phyloP scores from a whole-genome alignment of 768 basidiomycete genomes.

The Gelatoporia subvermispora region DNA sequence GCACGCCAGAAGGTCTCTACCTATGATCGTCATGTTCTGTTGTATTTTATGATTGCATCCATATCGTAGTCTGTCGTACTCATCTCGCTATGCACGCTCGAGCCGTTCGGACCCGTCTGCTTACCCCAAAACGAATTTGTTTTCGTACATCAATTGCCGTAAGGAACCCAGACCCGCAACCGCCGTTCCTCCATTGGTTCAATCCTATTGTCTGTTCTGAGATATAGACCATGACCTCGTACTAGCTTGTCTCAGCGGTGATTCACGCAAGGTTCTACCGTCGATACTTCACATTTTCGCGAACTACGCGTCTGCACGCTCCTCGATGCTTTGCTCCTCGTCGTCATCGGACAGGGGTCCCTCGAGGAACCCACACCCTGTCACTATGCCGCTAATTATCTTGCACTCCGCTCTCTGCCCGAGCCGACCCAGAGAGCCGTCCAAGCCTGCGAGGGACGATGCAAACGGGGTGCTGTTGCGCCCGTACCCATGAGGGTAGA shows the following conservation, averaged over 20 bases:
- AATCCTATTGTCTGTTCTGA: too few species aligned
- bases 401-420: background rate
- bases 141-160: too few species aligned
- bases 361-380: conserved; percentile 11
- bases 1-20: conserved; percentile 86
- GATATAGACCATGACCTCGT: too few species aligned
- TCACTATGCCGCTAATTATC: background rate
- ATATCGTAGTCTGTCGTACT: conserved; percentile 5
- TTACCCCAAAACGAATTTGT: too few species aligned
- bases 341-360: conserved; percentile 2
- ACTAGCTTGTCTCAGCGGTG: too few species aligned
- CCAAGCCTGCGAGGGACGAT: background rate
- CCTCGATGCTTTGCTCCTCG: background rate
- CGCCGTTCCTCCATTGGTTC: too few species aligned
- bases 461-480: conserved; percentile 27
- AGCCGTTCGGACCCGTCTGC: too few species aligned
- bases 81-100: background rate
- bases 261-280: too few species aligned
- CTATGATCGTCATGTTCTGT: conserved; percentile 35
- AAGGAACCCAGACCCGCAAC: too few species aligned
- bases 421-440: background rate
- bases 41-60: conserved; percentile 6
- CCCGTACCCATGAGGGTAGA: conserved; percentile 35
- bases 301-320: conserved; percentile 13
- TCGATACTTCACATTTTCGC: conserved; percentile 1